Evolutionary conservation across 73 alveolate species (phyloP).

Genomic region (Paramecium tetraurelia): DNA sequence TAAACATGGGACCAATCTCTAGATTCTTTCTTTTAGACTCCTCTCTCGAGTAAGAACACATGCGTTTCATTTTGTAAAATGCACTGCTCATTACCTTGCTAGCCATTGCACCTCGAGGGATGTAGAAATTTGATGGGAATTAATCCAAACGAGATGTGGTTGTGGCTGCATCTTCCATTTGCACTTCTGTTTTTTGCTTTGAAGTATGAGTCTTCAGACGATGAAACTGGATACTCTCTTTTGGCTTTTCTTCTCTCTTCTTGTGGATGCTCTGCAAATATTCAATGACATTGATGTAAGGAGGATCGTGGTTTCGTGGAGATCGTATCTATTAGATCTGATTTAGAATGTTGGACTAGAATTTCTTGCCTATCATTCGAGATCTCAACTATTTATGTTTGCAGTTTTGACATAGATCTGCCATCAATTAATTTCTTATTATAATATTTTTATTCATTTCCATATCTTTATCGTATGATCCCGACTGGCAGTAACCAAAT

Average conservation of each 20-base stretch:
- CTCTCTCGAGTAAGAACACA: not conserved
- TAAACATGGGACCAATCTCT: not conserved
- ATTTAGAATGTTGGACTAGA: not conserved
- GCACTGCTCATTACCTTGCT: conserved; percentile 10
- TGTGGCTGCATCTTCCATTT: not conserved
- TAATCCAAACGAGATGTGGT: not conserved
- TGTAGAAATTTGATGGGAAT: not conserved
- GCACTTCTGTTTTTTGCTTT: not conserved
- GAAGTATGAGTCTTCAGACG: not conserved
- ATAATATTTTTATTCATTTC: conserved; percentile 9
- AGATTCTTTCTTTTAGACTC: not conserved
- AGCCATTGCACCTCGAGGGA: not conserved
- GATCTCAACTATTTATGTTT: not conserved
- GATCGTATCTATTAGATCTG: not conserved
- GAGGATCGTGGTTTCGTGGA: not conserved
- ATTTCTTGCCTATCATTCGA: not conserved
- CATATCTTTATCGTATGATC: conserved; percentile 38
- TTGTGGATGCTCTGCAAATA: not conserved
- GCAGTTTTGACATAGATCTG: not conserved
- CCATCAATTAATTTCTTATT: not conserved
- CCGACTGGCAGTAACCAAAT: not conserved
- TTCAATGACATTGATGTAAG: not conserved
- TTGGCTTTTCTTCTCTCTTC: not conserved
- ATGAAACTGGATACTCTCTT: not conserved
- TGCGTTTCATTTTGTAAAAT: not conserved